Evolutionary conservation across 345 rosid genomes (phyloP).

Genomic region (Populus tremula): DNA sequence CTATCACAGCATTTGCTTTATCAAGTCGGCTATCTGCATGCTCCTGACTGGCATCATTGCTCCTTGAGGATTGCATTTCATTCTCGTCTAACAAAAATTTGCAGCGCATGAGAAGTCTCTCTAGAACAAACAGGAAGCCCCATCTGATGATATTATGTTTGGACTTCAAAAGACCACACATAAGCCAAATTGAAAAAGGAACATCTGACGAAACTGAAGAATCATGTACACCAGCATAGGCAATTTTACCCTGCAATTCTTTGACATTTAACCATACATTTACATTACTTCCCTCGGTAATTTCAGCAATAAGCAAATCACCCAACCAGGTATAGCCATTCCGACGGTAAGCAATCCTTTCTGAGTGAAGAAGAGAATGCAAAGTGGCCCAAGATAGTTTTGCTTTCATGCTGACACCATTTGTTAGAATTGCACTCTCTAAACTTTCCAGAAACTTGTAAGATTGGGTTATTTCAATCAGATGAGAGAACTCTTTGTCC

Average conservation of each 20-base stretch:
- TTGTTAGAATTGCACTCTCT: constrained; percentile 36
- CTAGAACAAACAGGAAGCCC: constrained; percentile 85
- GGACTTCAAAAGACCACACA: constrained; percentile 95
- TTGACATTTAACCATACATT: constrained; percentile 69
- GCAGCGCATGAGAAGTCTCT: constrained; percentile 95
- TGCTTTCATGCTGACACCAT: constrained; percentile 48
- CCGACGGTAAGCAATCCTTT: constrained; percentile 68
- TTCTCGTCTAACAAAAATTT: constrained; percentile 87
- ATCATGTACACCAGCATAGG: constrained; percentile 68
- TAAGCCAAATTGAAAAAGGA: constrained; percentile 74
- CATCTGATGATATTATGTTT: constrained; percentile 64
- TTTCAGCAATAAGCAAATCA: constrained; percentile 89
- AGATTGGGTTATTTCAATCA: constrained; percentile 72
- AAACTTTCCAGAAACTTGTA: constrained; percentile 60
- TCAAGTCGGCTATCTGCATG: constrained; percentile 60
- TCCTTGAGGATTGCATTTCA: constrained; percentile 56
- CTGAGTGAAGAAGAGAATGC: constrained; percentile 96
- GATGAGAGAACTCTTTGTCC: constrained; percentile 78
- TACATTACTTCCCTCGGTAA: constrained; percentile 60
- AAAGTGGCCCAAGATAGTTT: constrained; percentile 80
- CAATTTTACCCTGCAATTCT: constrained; percentile 61
- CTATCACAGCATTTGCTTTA: constrained; percentile 92
- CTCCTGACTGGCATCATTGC: constrained; percentile 39
- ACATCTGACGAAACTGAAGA: constrained; percentile 61
- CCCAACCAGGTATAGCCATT: constrained; percentile 96